phyloP scores from a whole-genome alignment of 306 rosid genomes.

The Herpetospermum pedunculosum region DNA sequence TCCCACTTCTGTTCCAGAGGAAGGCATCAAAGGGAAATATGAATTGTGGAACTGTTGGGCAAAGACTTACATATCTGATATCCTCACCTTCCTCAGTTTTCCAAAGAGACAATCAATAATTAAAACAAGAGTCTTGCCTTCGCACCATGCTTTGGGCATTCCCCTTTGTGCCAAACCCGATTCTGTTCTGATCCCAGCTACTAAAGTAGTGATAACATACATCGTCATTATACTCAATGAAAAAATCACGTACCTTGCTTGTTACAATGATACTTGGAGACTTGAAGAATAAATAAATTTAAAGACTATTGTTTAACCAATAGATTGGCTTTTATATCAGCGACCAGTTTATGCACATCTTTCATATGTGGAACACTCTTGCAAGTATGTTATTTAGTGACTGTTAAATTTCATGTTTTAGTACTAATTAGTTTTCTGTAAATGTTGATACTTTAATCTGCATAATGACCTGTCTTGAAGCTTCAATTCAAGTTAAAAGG shows the following conservation, averaged over 20 bases:
- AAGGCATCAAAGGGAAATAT: neutral
- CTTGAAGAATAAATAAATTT: neutral
- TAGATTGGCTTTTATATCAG: neutral
- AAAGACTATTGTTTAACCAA: neutral
- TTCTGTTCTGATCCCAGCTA: neutral
- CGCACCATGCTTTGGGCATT: neutral
- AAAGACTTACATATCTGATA: neutral
- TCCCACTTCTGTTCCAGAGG: neutral
- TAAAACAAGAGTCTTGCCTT: neutral
- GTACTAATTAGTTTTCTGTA: neutral
- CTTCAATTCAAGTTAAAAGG: neutral
- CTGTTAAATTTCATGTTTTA: neutral
- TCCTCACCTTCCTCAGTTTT: neutral
- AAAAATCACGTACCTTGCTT: neutral
- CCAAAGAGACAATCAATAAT: neutral
- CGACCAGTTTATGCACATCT: neutral
- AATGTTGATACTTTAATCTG: neutral
- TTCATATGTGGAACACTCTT: conserved; percentile 1
- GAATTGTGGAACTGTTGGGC: neutral
- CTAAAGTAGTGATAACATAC: neutral
- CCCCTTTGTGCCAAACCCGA: neutral
- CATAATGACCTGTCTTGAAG: neutral
- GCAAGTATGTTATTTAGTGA: neutral
- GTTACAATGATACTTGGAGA: neutral
- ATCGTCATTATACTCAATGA: neutral